Evolutionary conservation across 1,139 yeast species (phyloP), one percentile per base, ranked within the genome.

Genomic region (Debaryomyces udenii): DNA sequence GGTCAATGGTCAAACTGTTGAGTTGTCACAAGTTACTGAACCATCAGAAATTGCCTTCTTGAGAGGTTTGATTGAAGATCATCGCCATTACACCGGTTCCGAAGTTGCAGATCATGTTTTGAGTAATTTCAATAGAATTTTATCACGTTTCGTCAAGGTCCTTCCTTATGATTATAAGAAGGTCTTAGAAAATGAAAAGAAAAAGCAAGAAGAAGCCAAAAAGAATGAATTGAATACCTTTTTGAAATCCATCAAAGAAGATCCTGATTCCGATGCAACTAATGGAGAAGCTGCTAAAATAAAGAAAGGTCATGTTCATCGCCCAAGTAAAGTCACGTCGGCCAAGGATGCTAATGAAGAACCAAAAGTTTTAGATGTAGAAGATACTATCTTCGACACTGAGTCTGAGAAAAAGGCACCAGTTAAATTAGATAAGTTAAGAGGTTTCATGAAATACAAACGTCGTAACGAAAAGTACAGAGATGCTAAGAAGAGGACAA

Each of bases 1-100:
- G 69, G 91, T 88, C 52, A 93, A 93, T 69, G 62, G 70, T 37
- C 93, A 85, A 51, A 83, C 89, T 55, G 93, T 93, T 55, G 97
- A 86, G 57, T 77, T 93, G 45, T 76, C 86, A 35, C 74, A 76
- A 43, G 78, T 93, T 41, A 76, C 81, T 41, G 98, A 91, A 52
- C 96, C 98, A 6, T 76, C 85, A 41, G 99, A 93, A 68, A 86
- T 91, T 68, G 97, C 97, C 0, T 90, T 89, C 68, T 81, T 93
- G 57, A 85, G 96, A 62, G 96, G 95, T 27, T 76, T 93, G 61
- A 82, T 93, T 56, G 97, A 93, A 67, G 96, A 93, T 57, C 98
- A 93, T 64, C 84, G 91, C 56, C 96, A 90, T 62, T 90, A 86
- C 79, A 93, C 98, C 43, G 87, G 84, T 27, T 93, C 98, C 26